Base-by-base conservation (phyloP, 257 asterid genomes). In the Lycium ferocissimum region DNA sequence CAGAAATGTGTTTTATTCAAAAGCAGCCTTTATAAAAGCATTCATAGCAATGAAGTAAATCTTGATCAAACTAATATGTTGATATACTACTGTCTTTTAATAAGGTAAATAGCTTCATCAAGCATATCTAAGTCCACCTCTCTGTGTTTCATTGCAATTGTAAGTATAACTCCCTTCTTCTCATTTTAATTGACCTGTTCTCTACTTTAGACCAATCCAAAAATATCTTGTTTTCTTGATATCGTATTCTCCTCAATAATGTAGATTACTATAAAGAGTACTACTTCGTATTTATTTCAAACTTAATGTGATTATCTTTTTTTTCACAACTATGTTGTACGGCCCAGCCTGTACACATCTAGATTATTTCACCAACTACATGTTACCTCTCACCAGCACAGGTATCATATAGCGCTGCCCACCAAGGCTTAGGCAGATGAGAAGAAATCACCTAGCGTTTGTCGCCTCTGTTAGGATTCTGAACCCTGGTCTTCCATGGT, bases 141-240 rank as follows among this genome's bases (percentile, higher is more conserved):
- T 75, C 45, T 22, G 35, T 22, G 45, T 51, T 47, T 62, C 70
- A 62, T 62, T 62, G 15, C 22, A 17, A 65, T 1, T 9, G 4
- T 53, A 54, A 53, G 49, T 53, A 33, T 78, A 43, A 78, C 65
- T 53, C 51, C 49, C 65, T 53, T 78, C 65, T 53, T 51, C 65
- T 26, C 43, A 33, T 78, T 53, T 33, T 53, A 38, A 51, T 54
- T 35, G 33, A 78, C 51, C 43, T 8, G 65, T 47, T 78, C 26
- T 51, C 82, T 33, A 33, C 49, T 78, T 78, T 58, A 78, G 82
- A 78, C 82, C 26, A 51, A 53, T 78, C 45, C 65, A 53, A 78
- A 54, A 35, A 76, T 7, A 78, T 18, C 7, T 51, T 5, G 26
- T 22, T 14, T 14, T 18, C 82, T 33, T 53, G 20, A 78, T 53